Base-by-base conservation (phyloP, 2,329 filamentous ascomycete species). In the Tolypocladium pustulatum region DNA sequence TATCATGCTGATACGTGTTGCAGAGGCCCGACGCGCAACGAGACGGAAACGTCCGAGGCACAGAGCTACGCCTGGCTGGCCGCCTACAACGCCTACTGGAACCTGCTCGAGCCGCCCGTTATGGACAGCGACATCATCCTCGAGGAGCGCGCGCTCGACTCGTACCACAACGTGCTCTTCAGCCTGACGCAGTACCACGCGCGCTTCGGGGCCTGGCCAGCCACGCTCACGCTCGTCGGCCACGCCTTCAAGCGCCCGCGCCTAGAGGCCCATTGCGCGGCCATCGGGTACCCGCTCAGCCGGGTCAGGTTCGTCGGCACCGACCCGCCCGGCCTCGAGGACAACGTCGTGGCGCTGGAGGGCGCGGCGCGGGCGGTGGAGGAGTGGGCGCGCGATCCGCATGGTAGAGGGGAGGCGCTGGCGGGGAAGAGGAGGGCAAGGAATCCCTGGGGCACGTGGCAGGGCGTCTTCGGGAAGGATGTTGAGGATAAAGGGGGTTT, bases 91-190 rank as follows among this genome's bases (percentile, higher is more conserved):
- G 61, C 62, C 12, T 80, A 77, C 62, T 84, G 80, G 69, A 68
- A 63, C 13, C 65, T 78, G 15, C 56, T 78, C 8, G 58, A 68
- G 1, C 53, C 62, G 17, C 53, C 54, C 3, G 52, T 61, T 2
- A 49, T 58, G 1, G n/a, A 27, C 1, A 20, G 59, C 25, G 60
- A 57, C 9, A 75, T 90, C 22, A 68, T 83, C 0, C 67, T 83
- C 2, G 91, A 96, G 68, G 81, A 86, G 10, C 79, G 82, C 58
- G 90, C 92, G 0, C 84, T 93, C 1, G 92, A 97, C 71, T 93
- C 88, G 1, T 93, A 90, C 67, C 87, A 91, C 68, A 96, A 96
- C 68, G 74, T 96, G 6, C 73, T 96, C 20, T 91, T 92, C 69
- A 88, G 87, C 15, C 76, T 96, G 3, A 65, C 77, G 20, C 68